A percentile compares a stretch with the other conserved stretches of the same genome.
Evolutionary conservation across 345 rosid genomes (phyloP).

Genomic region (Lenwebbia sp.): DNA sequence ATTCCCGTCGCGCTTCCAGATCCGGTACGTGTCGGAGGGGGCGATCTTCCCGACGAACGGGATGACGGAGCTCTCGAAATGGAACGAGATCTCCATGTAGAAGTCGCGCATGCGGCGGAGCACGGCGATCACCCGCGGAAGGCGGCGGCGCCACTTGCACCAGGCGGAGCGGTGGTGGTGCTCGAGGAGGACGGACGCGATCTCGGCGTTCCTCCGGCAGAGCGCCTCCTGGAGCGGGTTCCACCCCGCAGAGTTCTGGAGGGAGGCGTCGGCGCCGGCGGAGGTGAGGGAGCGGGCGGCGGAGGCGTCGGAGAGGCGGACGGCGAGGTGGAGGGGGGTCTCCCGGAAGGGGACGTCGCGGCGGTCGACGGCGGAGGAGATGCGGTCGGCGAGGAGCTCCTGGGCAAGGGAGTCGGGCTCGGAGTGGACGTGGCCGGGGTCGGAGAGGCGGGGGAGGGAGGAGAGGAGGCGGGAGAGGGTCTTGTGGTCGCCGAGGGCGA

Average conservation of each 20-base stretch:
- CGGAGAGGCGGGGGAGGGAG: conserved; percentile 51
- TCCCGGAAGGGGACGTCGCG: conserved; percentile 77
- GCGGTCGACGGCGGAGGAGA: conserved; percentile 65
- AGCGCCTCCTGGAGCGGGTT: conserved; percentile 73
- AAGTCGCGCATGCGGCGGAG: conserved; percentile 84
- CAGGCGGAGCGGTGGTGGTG: conserved; percentile 63
- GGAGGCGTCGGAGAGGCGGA: conserved; percentile 45
- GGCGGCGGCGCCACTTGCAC: conserved; percentile 85
- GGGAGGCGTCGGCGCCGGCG: conserved; percentile 70
- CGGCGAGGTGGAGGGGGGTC: conserved; percentile 89
- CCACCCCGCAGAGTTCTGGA: conserved; percentile 85
- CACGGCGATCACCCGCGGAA: conserved; percentile 61
- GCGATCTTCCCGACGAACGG: conserved; percentile 85
- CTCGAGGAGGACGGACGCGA: conserved; percentile 35
- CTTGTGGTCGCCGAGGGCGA: conserved; percentile 58
- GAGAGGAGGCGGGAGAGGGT: conserved; percentile 59
- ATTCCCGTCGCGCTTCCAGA: conserved; percentile 91
- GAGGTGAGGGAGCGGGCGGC: conserved; percentile 37
- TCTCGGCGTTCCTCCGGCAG: conserved; percentile 47
- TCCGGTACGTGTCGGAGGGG: conserved; percentile 90
- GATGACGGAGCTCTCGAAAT: conserved; percentile 87
- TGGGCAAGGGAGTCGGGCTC: conserved; percentile 63
- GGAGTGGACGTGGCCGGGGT: conserved; percentile 52
- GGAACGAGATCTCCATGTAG: conserved; percentile 89
- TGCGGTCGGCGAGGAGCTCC: conserved; percentile 61